Evolutionary conservation across 371 early-diverging fungal genomes (phyloP).

Genomic region (Vairimorpha ceranae): DNA sequence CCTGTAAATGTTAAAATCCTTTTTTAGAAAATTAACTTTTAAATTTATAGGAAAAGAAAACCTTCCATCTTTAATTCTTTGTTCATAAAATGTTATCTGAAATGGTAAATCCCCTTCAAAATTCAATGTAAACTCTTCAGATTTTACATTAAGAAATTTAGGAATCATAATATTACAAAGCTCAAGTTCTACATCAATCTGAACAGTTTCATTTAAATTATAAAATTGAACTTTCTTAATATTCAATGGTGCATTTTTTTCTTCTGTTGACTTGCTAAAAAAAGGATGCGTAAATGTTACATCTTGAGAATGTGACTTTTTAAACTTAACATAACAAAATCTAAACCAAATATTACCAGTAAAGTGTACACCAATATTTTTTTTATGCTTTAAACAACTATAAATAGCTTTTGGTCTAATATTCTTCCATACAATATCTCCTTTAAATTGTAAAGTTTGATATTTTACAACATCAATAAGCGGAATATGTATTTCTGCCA

Average conservation of each 20-base stretch:
- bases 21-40: neutral
- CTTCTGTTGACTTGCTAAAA: neutral
- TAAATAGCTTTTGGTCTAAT: neutral
- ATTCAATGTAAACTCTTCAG: neutral
- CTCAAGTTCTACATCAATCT: neutral
- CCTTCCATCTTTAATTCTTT: neutral
- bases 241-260: neutral
- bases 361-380: neutral
- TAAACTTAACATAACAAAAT: neutral
- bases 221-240: neutral
- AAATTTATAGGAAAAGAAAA: neutral
- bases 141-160: neutral
- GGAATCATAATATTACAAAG: neutral
- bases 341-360: constrained; percentile 5
- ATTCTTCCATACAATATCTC: neutral
- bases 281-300: neutral
- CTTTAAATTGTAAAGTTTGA: neutral
- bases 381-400: neutral
- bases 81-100: neutral
- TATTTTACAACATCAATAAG: neutral
- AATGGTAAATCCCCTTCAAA: neutral
- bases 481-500: neutral
- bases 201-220: neutral
- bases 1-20: neutral
- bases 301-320: neutral